A percentile compares a stretch with the other conserved stretches of the same genome.
Evolutionary conservation across 768 basidiomycete genomes (phyloP).

Genomic region (Hemileccinum rubropunctum): DNA sequence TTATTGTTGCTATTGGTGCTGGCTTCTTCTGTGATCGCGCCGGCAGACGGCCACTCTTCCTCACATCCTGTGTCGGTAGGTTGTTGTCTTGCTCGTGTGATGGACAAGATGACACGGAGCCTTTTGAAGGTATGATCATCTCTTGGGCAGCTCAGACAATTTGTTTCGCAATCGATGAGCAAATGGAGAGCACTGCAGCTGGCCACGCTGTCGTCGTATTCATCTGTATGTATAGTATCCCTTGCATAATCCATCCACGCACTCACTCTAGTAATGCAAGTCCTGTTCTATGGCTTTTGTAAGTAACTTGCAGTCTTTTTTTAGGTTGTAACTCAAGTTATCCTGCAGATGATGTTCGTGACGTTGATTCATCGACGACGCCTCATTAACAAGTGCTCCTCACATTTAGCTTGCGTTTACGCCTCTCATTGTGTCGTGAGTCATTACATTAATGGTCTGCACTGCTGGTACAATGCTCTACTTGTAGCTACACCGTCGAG

Average conservation of each 20-base stretch:
- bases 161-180: constrained; percentile 33
- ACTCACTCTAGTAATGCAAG: constrained; percentile 14
- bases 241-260: not conserved
- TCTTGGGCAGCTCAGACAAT: constrained; percentile 40
- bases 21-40: constrained; percentile 47
- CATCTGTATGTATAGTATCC: constrained; percentile 35
- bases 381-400: not conserved
- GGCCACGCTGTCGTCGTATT: constrained; percentile 46
- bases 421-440: constrained; percentile 39
- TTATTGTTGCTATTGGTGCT: constrained; percentile 49
- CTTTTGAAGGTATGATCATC: constrained; percentile 40
- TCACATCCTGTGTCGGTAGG: constrained; percentile 44
- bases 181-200: constrained; percentile 24
- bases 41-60: constrained; percentile 50
- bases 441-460: not conserved
- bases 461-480: not conserved
- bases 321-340: not conserved
- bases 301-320: constrained; percentile 4
- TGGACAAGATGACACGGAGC: constrained; percentile 28
- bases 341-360: constrained; percentile 31
- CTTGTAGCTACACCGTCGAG: constrained; percentile 37
- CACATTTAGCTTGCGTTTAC: constrained; percentile 35
- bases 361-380: not conserved
- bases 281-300: constrained; percentile 41
- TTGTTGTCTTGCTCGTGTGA: constrained; percentile 17